phyloP scores from a whole-genome alignment of 1,284 basidiomycete species.

The Ganoderma leucocontextum region DNA sequence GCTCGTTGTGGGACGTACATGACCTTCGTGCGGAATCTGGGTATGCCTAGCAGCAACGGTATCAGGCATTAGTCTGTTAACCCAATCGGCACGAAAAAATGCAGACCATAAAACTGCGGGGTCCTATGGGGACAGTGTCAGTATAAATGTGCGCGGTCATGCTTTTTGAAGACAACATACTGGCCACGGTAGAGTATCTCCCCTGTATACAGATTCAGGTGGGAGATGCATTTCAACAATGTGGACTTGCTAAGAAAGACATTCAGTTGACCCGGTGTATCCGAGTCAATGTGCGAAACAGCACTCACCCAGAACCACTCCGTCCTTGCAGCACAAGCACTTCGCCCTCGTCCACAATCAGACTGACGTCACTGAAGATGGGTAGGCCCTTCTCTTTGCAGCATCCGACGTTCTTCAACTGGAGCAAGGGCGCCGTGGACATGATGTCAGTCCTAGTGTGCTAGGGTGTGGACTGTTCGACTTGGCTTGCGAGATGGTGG shows the following conservation, averaged over 20 bases:
- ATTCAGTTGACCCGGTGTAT: background rate
- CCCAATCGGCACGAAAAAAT: background rate
- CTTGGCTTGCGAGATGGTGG: background rate
- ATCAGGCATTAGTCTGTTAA: background rate
- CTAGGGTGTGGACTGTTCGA: background rate
- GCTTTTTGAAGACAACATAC: slow-evolving; percentile 48
- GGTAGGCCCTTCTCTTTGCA: slow-evolving; percentile 50
- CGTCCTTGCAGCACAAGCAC: slow-evolving; percentile 77
- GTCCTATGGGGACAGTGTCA: slow-evolving; percentile 46
- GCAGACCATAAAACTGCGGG: slow-evolving; percentile 60
- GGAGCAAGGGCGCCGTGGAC: slow-evolving; percentile 45
- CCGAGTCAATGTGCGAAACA: background rate
- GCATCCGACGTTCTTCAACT: slow-evolving; percentile 54
- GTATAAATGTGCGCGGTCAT: background rate
- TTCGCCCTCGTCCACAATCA: slow-evolving; percentile 74
- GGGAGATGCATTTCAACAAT: slow-evolving; percentile 82
- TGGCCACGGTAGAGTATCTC: slow-evolving; percentile 70
- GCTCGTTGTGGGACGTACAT: slow-evolving; percentile 89
- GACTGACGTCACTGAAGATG: slow-evolving; percentile 65
- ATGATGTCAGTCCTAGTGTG: slow-evolving; percentile 10
- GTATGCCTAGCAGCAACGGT: slow-evolving; percentile 60
- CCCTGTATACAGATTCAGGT: slow-evolving; percentile 78
- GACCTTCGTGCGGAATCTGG: slow-evolving; percentile 78
- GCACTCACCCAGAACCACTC: slow-evolving; percentile 70
- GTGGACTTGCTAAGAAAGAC: slow-evolving; percentile 73